These are phyloP conservation scores for Gentiana dahurica DNA, from an alignment of 257 asterid genomes.

Conservation along the genomic window DNA sequence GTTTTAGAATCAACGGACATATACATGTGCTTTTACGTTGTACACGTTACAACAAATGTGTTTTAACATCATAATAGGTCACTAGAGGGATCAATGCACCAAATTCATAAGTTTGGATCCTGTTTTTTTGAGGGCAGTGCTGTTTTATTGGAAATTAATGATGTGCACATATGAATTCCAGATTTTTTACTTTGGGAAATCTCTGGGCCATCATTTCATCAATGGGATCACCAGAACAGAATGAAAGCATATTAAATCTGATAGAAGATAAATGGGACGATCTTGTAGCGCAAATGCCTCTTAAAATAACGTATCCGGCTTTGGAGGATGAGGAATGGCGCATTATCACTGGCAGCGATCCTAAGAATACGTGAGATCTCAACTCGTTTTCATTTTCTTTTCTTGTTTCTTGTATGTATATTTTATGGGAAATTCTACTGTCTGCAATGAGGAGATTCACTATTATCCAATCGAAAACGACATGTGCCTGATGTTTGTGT, in stretches of 20 bases:
- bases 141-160: constrained; percentile 29
- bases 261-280: constrained; percentile 35
- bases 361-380: constrained; percentile 34
- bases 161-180: constrained; percentile 39
- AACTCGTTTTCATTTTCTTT: neutral
- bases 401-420: neutral
- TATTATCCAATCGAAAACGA: too few relatives aligned
- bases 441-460: neutral
- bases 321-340: constrained; percentile 34
- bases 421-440: neutral
- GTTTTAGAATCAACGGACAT: too few relatives aligned
- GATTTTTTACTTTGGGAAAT: constrained; percentile 36
- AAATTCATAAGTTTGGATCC: too few relatives aligned
- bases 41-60: too few relatives aligned
- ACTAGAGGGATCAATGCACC: too few relatives aligned
- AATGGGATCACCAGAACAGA: constrained; percentile 22
- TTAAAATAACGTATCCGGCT: constrained; percentile 36
- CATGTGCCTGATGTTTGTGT: too few relatives aligned
- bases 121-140: neutral
- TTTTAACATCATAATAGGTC: too few relatives aligned
- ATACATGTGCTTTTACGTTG: too few relatives aligned
- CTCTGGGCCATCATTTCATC: constrained; percentile 35
- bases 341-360: constrained; percentile 37
- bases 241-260: constrained; percentile 26
- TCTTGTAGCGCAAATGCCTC: constrained; percentile 30